These are phyloP conservation scores for Acacia pycnantha DNA, from an alignment of 331 rosid species.

Conservation along the genomic window DNA sequence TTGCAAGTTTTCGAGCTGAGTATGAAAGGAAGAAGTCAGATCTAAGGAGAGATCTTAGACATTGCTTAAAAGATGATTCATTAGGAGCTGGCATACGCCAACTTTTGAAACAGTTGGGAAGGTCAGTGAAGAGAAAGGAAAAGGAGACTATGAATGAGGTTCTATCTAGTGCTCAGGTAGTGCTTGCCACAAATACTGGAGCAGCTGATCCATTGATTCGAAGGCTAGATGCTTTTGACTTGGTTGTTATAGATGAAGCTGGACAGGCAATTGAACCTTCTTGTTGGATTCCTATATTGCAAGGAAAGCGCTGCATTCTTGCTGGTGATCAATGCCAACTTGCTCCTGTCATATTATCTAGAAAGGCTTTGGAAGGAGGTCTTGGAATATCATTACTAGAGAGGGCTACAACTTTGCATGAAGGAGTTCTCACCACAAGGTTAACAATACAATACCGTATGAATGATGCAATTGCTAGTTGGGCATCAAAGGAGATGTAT, in stretches of 20 bases:
- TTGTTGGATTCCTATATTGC: conserved; percentile 80
- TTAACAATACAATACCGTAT: conserved; percentile 72
- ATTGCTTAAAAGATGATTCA: conserved; percentile 74
- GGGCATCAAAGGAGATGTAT: conserved; percentile 93
- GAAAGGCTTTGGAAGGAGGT: conserved; percentile 81
- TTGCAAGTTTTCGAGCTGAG: conserved; percentile 57
- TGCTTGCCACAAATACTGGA: conserved; percentile 84
- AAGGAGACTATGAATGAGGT: conserved; percentile 70
- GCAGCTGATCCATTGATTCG: conserved; percentile 77
- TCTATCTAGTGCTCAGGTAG: conserved; percentile 70
- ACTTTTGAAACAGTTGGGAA: conserved; percentile 72
- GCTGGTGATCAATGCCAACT: conserved; percentile 89
- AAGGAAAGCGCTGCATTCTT: conserved; percentile 76
- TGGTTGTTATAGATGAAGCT: conserved; percentile 82
- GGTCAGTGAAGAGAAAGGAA: conserved; percentile 72
- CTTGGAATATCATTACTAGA: conserved; percentile 77
- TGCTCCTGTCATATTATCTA: conserved; percentile 80
- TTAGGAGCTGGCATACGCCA: conserved; percentile 88
- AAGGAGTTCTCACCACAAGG: conserved; percentile 58
- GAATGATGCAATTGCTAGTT: conserved; percentile 80
- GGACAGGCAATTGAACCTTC: conserved; percentile 91
- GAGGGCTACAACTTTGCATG: conserved; percentile 70
- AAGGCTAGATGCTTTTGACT: conserved; percentile 63
- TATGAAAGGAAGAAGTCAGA: conserved; percentile 78
- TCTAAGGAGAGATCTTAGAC: conserved; percentile 73